Conservation (phyloP, 768 basidiomycete species). For the Pisolithus orientalis region DNA sequence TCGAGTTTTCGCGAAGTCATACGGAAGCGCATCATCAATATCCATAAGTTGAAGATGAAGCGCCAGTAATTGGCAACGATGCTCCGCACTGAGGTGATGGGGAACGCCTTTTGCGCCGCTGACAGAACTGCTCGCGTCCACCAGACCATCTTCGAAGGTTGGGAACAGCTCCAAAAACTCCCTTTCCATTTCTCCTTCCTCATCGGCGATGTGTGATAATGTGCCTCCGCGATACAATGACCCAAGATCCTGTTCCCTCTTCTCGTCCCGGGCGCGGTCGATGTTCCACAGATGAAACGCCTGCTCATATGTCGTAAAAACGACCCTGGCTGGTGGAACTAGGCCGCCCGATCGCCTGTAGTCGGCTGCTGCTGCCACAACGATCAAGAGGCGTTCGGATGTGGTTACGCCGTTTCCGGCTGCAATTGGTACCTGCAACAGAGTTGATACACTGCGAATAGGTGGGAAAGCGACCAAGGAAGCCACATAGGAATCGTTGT, state of each 20-base stretch:
- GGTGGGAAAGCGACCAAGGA: constrained; percentile 52
- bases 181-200: constrained; percentile 67
- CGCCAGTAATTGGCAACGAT: constrained; percentile 32
- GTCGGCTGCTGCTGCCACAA: constrained; percentile 34
- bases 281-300: constrained; percentile 77
- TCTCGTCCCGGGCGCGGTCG: constrained; percentile 64
- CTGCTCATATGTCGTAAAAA: constrained; percentile 61
- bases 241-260: constrained; percentile 54
- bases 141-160: constrained; percentile 58
- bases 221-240: constrained; percentile 72
- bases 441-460: constrained; percentile 32
- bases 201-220: constrained; percentile 44
- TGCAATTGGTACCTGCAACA: constrained; percentile 24
- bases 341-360: constrained; percentile 14
- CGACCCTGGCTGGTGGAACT: constrained; percentile 1
- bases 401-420: constrained; percentile 11
- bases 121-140: not conserved
- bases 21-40: not conserved
- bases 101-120: constrained; percentile 7
- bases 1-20: constrained; percentile 29
- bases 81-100: constrained; percentile 25
- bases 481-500: constrained; percentile 17
- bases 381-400: constrained; percentile 33
- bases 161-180: constrained; percentile 88
- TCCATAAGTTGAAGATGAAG: constrained; percentile 45